A percentile compares a stretch with the other conserved stretches of the same genome.
These are phyloP conservation scores for Pseudopyrenochaeta lycopersici DNA, from an alignment of 2,329 filamentous ascomycete genomes.

Conservation along the genomic window DNA sequence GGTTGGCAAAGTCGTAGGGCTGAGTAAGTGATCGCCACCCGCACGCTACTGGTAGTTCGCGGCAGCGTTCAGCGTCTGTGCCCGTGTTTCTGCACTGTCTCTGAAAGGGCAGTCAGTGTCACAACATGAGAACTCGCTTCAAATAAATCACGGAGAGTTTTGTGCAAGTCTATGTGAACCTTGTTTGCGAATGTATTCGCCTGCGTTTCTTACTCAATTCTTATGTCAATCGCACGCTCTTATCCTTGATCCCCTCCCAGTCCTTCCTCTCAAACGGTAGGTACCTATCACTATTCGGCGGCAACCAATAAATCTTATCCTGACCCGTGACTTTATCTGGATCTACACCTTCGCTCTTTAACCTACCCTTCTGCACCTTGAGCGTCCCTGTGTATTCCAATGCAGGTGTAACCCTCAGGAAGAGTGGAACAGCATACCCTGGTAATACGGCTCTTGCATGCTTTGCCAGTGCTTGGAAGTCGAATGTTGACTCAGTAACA, in stretches of 20 bases:
- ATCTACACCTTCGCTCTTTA: slow-evolving; percentile 56
- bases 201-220: not conserved
- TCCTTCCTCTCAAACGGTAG: slow-evolving; percentile 51
- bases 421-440: slow-evolving; percentile 57
- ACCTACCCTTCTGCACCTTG: slow-evolving; percentile 56
- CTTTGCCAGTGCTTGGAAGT: slow-evolving; percentile 48
- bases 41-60: not conserved
- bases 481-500: slow-evolving; percentile 39
- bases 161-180: no score
- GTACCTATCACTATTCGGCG: slow-evolving; percentile 44
- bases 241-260: slow-evolving; percentile 43
- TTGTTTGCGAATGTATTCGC: not conserved
- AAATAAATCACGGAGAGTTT: not conserved
- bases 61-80: not conserved
- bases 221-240: slow-evolving; percentile 36
- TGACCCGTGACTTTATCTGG: slow-evolving; percentile 49
- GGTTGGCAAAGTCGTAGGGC: slow-evolving; percentile 9
- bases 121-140: not conserved
- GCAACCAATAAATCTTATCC: slow-evolving; percentile 55
- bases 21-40: slow-evolving; percentile 16
- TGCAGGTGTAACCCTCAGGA: slow-evolving; percentile 50
- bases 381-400: slow-evolving; percentile 58
- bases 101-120: not conserved
- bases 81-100: no score
- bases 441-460: slow-evolving; percentile 53